Percentiles rank a stretch among this genome's conserved stretches.
Evolutionary conservation across 345 rosid genomes (phyloP).

Genomic region (Sapria himalayana): DNA sequence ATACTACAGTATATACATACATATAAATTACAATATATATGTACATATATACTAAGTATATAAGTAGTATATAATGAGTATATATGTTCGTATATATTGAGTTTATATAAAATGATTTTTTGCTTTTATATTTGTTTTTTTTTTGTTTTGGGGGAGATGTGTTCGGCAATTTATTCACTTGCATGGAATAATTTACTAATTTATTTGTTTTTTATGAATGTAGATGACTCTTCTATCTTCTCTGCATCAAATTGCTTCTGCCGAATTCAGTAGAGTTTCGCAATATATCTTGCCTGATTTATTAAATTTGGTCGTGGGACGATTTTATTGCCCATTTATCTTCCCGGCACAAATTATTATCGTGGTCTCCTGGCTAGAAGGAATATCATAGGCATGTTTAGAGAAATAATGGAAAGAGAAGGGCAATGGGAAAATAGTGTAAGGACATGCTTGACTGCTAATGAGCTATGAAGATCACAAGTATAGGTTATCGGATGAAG

Average conservation of each 20-base stretch:
- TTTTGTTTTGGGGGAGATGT: too few relatives aligned
- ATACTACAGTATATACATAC: too few relatives aligned
- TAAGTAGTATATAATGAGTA: too few relatives aligned
- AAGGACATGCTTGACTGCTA: conserved; percentile 48
- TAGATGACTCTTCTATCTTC: conserved; percentile 58
- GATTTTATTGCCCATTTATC: conserved; percentile 47
- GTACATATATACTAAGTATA: too few relatives aligned
- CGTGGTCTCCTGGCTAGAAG: conserved; percentile 62
- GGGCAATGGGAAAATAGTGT: conserved; percentile 19
- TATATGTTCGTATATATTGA: too few relatives aligned
- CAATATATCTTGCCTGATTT: conserved; percentile 34
- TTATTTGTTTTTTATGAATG: neutral
- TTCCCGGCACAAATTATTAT: conserved; percentile 60
- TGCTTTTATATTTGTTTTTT: too few relatives aligned
- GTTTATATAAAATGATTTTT: too few relatives aligned
- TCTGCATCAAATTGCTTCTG: conserved; percentile 29
- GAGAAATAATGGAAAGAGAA: conserved; percentile 33
- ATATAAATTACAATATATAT: too few relatives aligned
- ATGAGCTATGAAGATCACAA: conserved; percentile 32
- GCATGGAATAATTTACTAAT: too few relatives aligned
- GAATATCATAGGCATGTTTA: conserved; percentile 24
- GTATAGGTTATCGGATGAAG: conserved; percentile 27
- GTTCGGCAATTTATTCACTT: too few relatives aligned
- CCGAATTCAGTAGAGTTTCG: conserved; percentile 17
- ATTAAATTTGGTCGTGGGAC: conserved; percentile 58